These are phyloP conservation scores for Cucurbita argyrosperma DNA, from an alignment of 306 rosid genomes.

Conservation along the genomic window DNA sequence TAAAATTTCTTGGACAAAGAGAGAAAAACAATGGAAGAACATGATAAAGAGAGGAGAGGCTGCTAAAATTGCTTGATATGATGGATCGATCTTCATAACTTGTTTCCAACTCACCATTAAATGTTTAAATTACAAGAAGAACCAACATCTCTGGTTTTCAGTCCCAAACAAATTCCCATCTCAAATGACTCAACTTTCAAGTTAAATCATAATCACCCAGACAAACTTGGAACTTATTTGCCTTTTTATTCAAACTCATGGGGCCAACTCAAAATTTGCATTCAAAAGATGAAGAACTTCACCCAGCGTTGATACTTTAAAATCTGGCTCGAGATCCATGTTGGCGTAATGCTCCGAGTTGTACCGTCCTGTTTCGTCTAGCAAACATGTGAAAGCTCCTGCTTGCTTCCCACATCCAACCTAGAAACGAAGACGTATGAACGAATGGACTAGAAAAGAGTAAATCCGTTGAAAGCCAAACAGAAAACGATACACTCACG, in stretches of 20 bases:
- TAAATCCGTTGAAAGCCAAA: not conserved
- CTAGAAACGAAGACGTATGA: constrained; percentile 13
- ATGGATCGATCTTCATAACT: too few relatives aligned
- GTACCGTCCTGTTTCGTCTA: constrained; percentile 66
- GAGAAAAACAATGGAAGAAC: too few relatives aligned
- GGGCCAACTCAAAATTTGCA: constrained; percentile 45
- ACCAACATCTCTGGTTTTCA: not conserved
- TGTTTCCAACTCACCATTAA: not conserved
- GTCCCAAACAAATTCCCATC: not conserved
- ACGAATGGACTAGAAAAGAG: not conserved
- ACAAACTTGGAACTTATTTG: not conserved
- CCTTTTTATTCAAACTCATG: constrained; percentile 1
- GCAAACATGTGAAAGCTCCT: constrained; percentile 81
- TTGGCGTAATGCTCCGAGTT: constrained; percentile 36
- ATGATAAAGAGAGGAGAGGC: too few relatives aligned
- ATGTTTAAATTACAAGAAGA: not conserved
- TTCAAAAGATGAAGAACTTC: constrained; percentile 50
- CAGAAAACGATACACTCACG: constrained; percentile 27
- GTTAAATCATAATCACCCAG: not conserved
- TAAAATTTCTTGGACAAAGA: too few relatives aligned
- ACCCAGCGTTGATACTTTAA: constrained; percentile 61
- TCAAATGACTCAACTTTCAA: not conserved
- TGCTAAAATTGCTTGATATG: too few relatives aligned
- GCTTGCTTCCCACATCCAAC: constrained; percentile 76
- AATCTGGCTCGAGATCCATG: constrained; percentile 50